Conservation (phyloP, 73 alveolate species). For the Urostyla sp. region DNA sequence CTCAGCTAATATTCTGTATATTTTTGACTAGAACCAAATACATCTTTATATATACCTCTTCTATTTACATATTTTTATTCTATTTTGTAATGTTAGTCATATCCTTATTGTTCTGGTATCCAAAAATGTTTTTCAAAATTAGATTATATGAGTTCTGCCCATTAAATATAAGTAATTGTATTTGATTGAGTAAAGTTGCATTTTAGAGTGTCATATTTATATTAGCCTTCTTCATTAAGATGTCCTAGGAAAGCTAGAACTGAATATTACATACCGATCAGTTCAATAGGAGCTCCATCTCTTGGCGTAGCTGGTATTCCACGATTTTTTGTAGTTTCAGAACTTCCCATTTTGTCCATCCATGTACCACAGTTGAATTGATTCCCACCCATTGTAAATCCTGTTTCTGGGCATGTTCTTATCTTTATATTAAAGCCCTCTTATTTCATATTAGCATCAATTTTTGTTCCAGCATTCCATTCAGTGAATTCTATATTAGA, state of each 20-base stretch:
- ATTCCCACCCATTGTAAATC: constrained; percentile 97
- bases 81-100: constrained; percentile 60
- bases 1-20: constrained; percentile 92
- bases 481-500: constrained; percentile 91
- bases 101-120: constrained; percentile 71
- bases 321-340: constrained; percentile 89
- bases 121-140: constrained; percentile 88
- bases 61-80: constrained; percentile 65
- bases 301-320: constrained; percentile 98
- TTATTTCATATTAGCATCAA: constrained; percentile 91
- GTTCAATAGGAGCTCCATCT: constrained; percentile 98
- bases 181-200: too few species aligned
- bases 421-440: constrained; percentile 96
- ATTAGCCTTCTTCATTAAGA: constrained; percentile 70
- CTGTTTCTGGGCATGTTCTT: constrained; percentile 86
- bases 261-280: constrained; percentile 86
- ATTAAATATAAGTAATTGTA: constrained; percentile 78
- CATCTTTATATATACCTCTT: constrained; percentile 79
- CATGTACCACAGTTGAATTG: constrained; percentile 97
- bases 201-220: constrained; percentile 58
- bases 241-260: constrained; percentile 76
- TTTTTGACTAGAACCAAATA: constrained; percentile 71
- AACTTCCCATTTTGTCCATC: constrained; percentile 99
- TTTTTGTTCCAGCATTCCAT: constrained; percentile 97
- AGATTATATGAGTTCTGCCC: constrained; percentile 77